Conservation (phyloP, 352 stramenopile species). For the Saprolegnia parasitica region DNA sequence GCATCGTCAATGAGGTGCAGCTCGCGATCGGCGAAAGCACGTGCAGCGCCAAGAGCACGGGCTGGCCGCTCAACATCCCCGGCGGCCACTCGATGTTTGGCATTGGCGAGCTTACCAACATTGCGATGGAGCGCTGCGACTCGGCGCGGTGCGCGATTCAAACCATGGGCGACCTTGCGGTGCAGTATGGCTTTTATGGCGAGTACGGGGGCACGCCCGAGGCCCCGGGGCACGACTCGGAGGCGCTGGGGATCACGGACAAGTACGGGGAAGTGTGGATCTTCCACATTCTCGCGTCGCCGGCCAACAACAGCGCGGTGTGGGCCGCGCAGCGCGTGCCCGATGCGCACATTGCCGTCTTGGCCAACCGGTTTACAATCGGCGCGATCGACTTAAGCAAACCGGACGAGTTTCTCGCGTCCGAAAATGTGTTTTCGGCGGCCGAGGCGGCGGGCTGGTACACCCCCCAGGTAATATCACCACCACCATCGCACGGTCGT, state of each 20-base stretch:
- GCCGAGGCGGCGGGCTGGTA: conserved; percentile 25
- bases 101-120: conserved; percentile 45
- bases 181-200: conserved; percentile 69
- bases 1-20: conserved; percentile 66
- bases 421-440: conserved; percentile 21
- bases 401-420: conserved; percentile 24
- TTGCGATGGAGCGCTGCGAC: conserved; percentile 48
- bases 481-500: not conserved
- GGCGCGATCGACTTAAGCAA: conserved; percentile 38
- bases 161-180: conserved; percentile 64
- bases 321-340: conserved; percentile 68
- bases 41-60: conserved; percentile 38
- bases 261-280: conserved; percentile 54
- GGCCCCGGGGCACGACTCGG: conserved; percentile 35
- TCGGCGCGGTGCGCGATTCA: conserved; percentile 41
- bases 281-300: conserved; percentile 63
- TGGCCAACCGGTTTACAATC: conserved; percentile 80
- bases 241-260: conserved; percentile 56
- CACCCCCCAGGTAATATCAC: conserved; percentile 23
- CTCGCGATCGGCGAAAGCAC: conserved; percentile 67
- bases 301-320: conserved; percentile 36
- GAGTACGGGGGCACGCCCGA: conserved; percentile 34
- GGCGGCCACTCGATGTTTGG: conserved; percentile 40
- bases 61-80: conserved; percentile 29
- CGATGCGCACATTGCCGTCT: conserved; percentile 50